Evolutionary conservation across 2,329 filamentous ascomycete genomes (phyloP).

Genomic region (Alternaria novae-zelandiae): DNA sequence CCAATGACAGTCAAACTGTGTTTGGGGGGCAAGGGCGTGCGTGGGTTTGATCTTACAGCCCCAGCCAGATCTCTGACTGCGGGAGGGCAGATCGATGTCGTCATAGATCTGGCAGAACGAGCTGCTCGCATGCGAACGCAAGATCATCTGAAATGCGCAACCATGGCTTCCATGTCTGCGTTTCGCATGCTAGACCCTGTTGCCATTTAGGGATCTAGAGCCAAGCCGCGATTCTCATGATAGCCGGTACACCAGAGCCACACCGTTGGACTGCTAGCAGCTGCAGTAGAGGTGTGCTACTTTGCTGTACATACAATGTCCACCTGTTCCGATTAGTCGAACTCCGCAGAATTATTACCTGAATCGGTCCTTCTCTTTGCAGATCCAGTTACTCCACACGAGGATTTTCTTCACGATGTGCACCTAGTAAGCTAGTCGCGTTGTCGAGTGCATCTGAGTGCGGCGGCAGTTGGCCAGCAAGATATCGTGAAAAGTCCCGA

Average conservation of each 20-base stretch:
- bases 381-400: background rate
- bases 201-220: background rate
- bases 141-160: slow-evolving; percentile 2
- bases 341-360: background rate
- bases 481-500: background rate
- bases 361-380: background rate
- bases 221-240: slow-evolving; percentile 5
- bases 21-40: background rate
- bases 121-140: slow-evolving; percentile 1
- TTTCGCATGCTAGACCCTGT: slow-evolving; percentile 7
- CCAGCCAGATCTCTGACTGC: background rate
- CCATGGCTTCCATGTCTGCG: background rate
- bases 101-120: slow-evolving; percentile 5
- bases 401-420: background rate
- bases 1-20: background rate
- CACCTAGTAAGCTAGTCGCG: background rate
- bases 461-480: background rate
- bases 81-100: slow-evolving; percentile 2
- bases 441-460: background rate
- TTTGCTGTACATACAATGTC: background rate
- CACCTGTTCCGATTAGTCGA: background rate
- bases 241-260: slow-evolving; percentile 4
- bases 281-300: background rate
- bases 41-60: background rate
- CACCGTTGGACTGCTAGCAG: background rate